A percentile compares a stretch with the other conserved stretches of the same genome.
Evolutionary conservation across 345 rosid genomes (phyloP).

Genomic region (Gossypium sturtianum): DNA sequence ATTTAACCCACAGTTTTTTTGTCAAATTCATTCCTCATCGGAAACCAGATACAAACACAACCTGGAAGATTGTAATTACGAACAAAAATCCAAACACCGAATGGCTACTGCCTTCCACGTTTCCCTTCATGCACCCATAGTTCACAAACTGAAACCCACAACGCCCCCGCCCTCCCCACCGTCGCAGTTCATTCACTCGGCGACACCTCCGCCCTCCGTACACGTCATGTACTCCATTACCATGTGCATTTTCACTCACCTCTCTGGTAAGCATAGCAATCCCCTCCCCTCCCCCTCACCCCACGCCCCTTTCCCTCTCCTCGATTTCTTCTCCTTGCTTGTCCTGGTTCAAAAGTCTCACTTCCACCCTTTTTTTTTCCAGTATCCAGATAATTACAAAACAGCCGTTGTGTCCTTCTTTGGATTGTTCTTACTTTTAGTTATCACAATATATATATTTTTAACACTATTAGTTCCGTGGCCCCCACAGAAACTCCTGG

Average conservation of each 20-base stretch:
- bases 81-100: neutral
- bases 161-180: neutral
- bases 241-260: neutral
- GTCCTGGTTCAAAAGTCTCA: constrained; percentile 13
- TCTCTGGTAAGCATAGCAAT: neutral
- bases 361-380: neutral
- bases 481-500: constrained; percentile 4
- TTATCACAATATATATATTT: neutral
- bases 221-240: neutral
- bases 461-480: neutral
- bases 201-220: neutral
- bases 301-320: neutral
- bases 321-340: constrained; percentile 13
- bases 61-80: neutral
- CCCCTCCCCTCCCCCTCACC: neutral
- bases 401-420: neutral
- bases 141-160: neutral
- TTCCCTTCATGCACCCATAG: neutral
- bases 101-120: neutral
- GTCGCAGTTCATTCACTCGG: neutral
- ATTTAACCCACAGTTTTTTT: no score
- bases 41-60: no score
- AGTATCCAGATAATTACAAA: constrained; percentile 7
- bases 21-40: no score
- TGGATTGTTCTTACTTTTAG: constrained; percentile 8